Base-by-base conservation (phyloP, 2,329 filamentous ascomycete species). In the Phialophora chinensis region DNA sequence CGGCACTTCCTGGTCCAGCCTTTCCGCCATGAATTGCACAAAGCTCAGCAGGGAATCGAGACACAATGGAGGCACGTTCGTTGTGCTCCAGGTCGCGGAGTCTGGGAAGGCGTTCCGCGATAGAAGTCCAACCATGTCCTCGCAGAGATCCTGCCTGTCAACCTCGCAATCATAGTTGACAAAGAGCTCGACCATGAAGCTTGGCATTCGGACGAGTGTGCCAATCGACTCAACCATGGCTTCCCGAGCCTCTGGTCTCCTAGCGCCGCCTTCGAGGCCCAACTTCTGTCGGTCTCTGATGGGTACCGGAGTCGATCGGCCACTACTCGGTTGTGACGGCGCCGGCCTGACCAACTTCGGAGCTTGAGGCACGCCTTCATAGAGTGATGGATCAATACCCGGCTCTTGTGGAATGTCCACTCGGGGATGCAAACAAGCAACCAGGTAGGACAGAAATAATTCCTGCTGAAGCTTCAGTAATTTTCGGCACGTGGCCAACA, bases 161-260 rank as follows among this genome's bases (percentile, higher is more conserved):
- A 92, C 89, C 75, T 98, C 93, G 75, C 94, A 99, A 78, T 99
- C 95, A 76, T 98, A 99, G 78, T 99, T 99, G 79, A 98, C 88
- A 76, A 97, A 99, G 7, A 99, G 84, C 77, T 99, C 96, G 11
- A 91, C 88, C 88, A 98, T 93, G 75, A 96, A 99, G 50, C 89
- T 93, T 0, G 95, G 93, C 83, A 99, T 97, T 50, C 96, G 87
- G 44, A 93, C 91, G 66, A 99, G 83, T 62, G 94, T 93, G 42
- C 94, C 93, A 53, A 99, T 90, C 73, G 91, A 96, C 80, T 99
- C 95, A 4, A 99, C 92, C 95, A 99, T 99, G 35, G 95, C 93
- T 82, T 99, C 95, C 72, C 95, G 87, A 33, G 95, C 93, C 78
- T 99, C 96, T 3, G 95, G 95, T 76, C 96, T 97, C 69, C 95